phyloP scores from a whole-genome alignment of 2,329 filamentous ascomycete genomes.

The Dactylellina sp. region DNA sequence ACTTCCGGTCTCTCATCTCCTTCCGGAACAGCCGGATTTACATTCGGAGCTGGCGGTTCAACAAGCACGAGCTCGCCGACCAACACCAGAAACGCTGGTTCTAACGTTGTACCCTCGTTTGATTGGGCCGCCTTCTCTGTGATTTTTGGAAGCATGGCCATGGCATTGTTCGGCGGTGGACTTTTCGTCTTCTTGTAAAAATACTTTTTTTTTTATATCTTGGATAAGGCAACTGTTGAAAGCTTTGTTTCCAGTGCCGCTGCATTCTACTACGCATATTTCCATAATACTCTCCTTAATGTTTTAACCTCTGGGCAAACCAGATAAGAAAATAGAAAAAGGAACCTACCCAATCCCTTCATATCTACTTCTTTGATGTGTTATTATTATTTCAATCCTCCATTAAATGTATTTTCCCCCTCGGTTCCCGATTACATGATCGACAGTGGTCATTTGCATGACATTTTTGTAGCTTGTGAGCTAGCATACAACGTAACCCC shows the following conservation, averaged over 20 bases:
- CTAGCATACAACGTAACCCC: too few species aligned
- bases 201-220: too few species aligned
- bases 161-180: conserved; percentile 36
- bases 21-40: conserved; percentile 25
- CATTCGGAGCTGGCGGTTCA: conserved; percentile 20
- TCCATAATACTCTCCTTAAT: conserved; percentile 20
- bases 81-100: conserved; percentile 22
- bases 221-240: conserved; percentile 1
- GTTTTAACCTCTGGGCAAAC: neutral
- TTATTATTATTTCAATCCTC: conserved; percentile 36
- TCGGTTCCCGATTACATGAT: conserved; percentile 2
- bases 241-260: neutral
- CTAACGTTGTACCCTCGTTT: conserved; percentile 30
- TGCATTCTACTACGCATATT: too few species aligned
- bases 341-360: conserved; percentile 1
- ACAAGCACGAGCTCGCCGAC: conserved; percentile 7
- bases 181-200: conserved; percentile 34
- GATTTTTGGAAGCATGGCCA: conserved; percentile 36
- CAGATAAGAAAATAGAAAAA: neutral
- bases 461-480: too few species aligned
- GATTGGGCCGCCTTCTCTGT: conserved; percentile 37
- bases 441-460: neutral
- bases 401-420: conserved; percentile 1
- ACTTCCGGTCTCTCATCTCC: conserved; percentile 24
- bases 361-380: conserved; percentile 30